Percentiles rank a stretch among this genome's conserved stretches.
These are phyloP conservation scores for Penicillium sp. DNA, from an alignment of 2,329 filamentous ascomycete species.

Conservation along the genomic window DNA sequence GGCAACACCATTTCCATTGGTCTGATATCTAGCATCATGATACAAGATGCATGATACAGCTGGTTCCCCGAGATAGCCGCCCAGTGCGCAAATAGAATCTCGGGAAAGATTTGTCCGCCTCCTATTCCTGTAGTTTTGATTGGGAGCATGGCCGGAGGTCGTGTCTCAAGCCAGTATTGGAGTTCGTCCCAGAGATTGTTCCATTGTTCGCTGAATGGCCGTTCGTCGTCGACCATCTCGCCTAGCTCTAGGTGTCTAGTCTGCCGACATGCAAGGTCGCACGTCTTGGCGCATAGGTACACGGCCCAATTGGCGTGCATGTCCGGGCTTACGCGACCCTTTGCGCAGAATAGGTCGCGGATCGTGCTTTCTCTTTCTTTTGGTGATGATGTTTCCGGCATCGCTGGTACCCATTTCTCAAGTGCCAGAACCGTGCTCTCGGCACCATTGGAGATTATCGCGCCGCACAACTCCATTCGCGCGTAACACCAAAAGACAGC, in stretches of 20 bases:
- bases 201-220: slow-evolving; percentile 47
- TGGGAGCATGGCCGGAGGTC: slow-evolving; percentile 48
- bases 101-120: slow-evolving; percentile 45
- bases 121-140: slow-evolving; percentile 44
- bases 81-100: slow-evolving; percentile 53
- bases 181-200: slow-evolving; percentile 49
- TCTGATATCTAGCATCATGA: slow-evolving; percentile 49
- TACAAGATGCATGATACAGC: slow-evolving; percentile 55
- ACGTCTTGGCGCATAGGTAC: slow-evolving; percentile 53
- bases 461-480: slow-evolving; percentile 55
- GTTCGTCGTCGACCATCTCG: slow-evolving; percentile 43
- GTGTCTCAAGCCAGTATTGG: slow-evolving; percentile 47
- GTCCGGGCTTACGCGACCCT: slow-evolving; percentile 39
- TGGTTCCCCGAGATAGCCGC: slow-evolving; percentile 57
- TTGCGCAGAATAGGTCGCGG: slow-evolving; percentile 20
- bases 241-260: slow-evolving; percentile 49
- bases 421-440: slow-evolving; percentile 51
- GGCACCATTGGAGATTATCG: slow-evolving; percentile 51
- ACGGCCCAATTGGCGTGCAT: slow-evolving; percentile 61
- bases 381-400: slow-evolving; percentile 34
- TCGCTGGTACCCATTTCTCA: slow-evolving; percentile 46
- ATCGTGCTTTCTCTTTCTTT: slow-evolving; percentile 24
- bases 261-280: slow-evolving; percentile 50
- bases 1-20: slow-evolving; percentile 30
- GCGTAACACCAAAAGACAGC: slow-evolving; percentile 59